Evolutionary conservation across 192 early-diverging fungal species (phyloP), one percentile per base, ranked within the genome.

Genomic region (Coemansia sp.): DNA sequence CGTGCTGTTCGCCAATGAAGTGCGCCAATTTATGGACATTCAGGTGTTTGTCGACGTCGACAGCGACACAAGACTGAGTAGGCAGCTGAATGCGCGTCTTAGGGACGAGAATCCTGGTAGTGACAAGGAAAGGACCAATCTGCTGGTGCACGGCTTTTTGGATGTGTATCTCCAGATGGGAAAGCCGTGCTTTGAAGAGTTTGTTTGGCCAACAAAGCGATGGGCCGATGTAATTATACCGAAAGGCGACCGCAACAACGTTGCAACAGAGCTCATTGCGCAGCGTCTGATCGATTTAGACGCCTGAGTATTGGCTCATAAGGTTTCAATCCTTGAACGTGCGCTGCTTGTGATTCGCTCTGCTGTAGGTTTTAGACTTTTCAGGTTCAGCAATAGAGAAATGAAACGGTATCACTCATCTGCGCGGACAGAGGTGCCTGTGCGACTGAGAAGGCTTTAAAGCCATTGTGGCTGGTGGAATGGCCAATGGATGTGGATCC

Each of bases 111-210:
- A 11, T 26, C 24, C 24, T 26, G 33, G 57, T 45, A 18, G 34
- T 38, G 35, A 69, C 20, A 51, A 76, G 38, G 67, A 73, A 63
- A 65, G 60, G 46, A 57, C 72, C 61, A 44, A 62, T 16, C 20
- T 15, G 12, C 63, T 75, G 9, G 68, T 93, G 43, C 87, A 86
- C 18, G 58, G 73, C 23, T 85, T 93, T 24, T 68, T 96, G 34
- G 85, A 85, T 26, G 71, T 85, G 44, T 96, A 95, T 64, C 69
- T 93, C 38, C 84, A 83, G 26, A 88, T 89, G 60, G 90, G 92
- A 30, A 96, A 96, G 81, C 93, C 93, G 6, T 81, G 86, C 62
- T 95, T 93, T 71, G 94, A 96, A 64, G 92, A 96, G 63, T 96
- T 93, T 74, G 88, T 96, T 55, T 83, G 87, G 61, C 93, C 89